phyloP scores from a whole-genome alignment of 495 filamentous ascomycete species.

The Lophium mytilinum region DNA sequence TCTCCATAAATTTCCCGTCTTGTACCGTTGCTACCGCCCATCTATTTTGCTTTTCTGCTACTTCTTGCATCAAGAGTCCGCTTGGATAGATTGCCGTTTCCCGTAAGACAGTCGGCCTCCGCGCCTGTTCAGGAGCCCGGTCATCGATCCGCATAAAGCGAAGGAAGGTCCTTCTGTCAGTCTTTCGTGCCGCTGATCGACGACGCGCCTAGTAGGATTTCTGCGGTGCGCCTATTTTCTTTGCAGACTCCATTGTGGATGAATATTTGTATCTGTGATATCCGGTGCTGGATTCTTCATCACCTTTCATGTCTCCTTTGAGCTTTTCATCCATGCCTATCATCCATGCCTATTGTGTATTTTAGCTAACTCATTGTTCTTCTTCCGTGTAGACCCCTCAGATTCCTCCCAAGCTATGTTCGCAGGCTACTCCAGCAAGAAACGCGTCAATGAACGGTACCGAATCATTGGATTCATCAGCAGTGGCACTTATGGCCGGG shows the following conservation, averaged over 20 bases:
- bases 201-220: too few species aligned
- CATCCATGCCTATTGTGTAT: not conserved
- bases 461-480: constrained; percentile 97
- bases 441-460: constrained; percentile 83
- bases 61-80: not conserved
- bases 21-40: not conserved
- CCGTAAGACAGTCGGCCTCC: too few species aligned
- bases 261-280: too few species aligned
- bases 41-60: not conserved
- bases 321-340: not conserved
- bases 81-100: too few species aligned
- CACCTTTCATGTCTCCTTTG: not conserved
- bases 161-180: too few species aligned
- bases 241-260: too few species aligned
- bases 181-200: too few species aligned
- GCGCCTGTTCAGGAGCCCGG: too few species aligned
- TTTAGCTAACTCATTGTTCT: not conserved
- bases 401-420: constrained; percentile 22
- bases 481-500: constrained; percentile 95
- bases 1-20: not conserved
- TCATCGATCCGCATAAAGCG: too few species aligned
- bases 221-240: too few species aligned
- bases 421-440: constrained; percentile 32
- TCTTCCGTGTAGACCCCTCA: constrained; percentile 12
- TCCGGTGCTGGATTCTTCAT: not conserved